Evolutionary conservation across 2,329 filamentous ascomycete species (phyloP).

Genomic region (Colletotrichum musicola): DNA sequence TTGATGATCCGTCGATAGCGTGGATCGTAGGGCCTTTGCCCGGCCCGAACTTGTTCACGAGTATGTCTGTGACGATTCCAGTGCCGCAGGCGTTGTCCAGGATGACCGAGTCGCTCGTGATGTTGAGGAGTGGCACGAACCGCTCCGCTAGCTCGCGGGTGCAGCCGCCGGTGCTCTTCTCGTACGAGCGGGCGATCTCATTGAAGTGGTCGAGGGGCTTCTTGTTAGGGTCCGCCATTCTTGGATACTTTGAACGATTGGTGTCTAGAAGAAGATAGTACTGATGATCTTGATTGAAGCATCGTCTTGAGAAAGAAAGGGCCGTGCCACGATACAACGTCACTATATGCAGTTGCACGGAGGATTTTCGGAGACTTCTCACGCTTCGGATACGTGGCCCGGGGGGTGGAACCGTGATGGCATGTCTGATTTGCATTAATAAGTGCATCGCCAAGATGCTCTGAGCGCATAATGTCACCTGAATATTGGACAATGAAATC

Average conservation of each 20-base stretch:
- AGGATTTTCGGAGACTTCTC: conserved; percentile 20
- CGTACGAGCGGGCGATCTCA: conserved; percentile 39
- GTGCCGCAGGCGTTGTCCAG: conserved; percentile 48
- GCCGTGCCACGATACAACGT: neutral
- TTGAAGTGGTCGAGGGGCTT: conserved; percentile 24
- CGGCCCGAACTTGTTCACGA: conserved; percentile 6
- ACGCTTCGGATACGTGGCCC: neutral
- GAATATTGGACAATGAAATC: too few relatives aligned
- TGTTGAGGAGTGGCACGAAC: conserved; percentile 53
- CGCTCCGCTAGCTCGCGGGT: conserved; percentile 40
- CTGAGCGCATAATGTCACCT: too few relatives aligned
- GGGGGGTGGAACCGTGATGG: neutral
- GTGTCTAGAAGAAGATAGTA: neutral
- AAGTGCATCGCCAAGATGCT: too few relatives aligned
- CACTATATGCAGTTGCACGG: conserved; percentile 7
- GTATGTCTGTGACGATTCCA: conserved; percentile 42
- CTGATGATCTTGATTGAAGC: neutral
- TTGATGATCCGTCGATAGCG: conserved; percentile 40
- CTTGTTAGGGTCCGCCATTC: neutral
- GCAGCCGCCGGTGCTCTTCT: conserved; percentile 38
- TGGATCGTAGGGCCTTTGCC: conserved; percentile 29
- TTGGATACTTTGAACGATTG: neutral
- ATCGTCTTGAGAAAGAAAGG: neutral
- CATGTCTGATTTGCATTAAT: neutral
- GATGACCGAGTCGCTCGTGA: conserved; percentile 42